Base-by-base conservation (phyloP, 495 filamentous ascomycete species). In the Hypoxylon lienhwacheense region DNA sequence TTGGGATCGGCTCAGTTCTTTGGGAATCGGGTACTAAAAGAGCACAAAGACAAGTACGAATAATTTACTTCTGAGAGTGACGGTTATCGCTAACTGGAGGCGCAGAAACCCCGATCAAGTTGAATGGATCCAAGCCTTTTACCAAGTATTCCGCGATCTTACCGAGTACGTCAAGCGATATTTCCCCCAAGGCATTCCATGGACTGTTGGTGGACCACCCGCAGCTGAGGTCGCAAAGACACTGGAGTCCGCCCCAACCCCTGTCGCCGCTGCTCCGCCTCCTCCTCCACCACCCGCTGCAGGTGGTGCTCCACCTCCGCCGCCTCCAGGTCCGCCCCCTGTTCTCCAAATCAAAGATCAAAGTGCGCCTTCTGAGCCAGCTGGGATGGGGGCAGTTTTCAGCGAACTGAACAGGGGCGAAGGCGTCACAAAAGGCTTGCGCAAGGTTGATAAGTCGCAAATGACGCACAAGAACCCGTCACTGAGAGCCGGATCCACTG, bases 391-490 rank as follows among this genome's bases (percentile, higher is more conserved):
- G 31, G 87, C 90, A 33, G 90, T 99, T 0, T 97, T 99, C 68
- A 84, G 82, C 46, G 84, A 96, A 53, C 78, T 99, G 53, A 97
- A 96, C 70, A 85, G 88, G 61, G 93, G 93, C 44, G 85, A 88
- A 53, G 72, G 77, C 16, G 88, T 99, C 54, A 99, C 93, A 10
- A 82, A 86, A 46, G 84, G 89, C 28, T 80, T 99, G 11, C 83
- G 86, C 45, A 99, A 96, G 75, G 93, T 99, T 20, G 90, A 96
- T 72, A 89, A 85, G 63, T 90, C 85, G 15, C 73, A 96, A 65
- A 96, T 96, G 91, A 97, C 93, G 36, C 93, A 99, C 76, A 97
- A 97, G 76, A 99, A 99, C 73, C 93, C 95, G n/a, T 81, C 82
- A 15, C 77, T 99, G 17, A 85, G 93, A 28, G 82, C 86, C 8